A percentile compares a stretch with the other conserved stretches of the same genome.
Evolutionary conservation across 106 monocot genomes (phyloP).

Genomic region (Phalaenopsis aphrodite): DNA sequence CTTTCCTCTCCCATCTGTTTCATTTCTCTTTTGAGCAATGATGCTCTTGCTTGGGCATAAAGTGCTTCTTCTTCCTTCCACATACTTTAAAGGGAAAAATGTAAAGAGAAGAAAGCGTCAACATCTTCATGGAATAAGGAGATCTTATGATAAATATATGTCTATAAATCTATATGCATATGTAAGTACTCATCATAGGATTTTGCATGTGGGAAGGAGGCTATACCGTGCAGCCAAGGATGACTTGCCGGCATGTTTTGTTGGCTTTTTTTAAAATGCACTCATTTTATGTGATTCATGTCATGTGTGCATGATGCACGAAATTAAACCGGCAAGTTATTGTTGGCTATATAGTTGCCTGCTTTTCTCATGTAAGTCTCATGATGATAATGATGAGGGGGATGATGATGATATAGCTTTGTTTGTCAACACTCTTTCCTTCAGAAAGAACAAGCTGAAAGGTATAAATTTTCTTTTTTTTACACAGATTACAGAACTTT

Average conservation of each 20-base stretch:
- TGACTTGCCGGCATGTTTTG: conserved; percentile 37
- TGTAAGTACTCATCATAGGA: conserved; percentile 8
- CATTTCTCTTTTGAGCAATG: conserved; percentile 14
- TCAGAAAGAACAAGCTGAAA: too few species aligned
- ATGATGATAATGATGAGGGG: conserved; percentile 10
- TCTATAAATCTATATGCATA: neutral
- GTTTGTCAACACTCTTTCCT: too few species aligned
- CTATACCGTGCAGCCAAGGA: conserved; percentile 37
- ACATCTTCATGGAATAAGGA: conserved; percentile 14
- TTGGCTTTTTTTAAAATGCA: neutral
- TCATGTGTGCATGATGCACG: neutral
- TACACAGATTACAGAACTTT: too few species aligned
- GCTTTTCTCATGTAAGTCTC: conserved; percentile 38
- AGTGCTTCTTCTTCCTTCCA: neutral
- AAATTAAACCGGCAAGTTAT: conserved; percentile 27
- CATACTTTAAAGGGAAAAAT: neutral
- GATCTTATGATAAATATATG: neutral
- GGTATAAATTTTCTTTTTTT: too few species aligned
- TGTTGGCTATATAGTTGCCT: conserved; percentile 40
- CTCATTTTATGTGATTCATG: neutral
- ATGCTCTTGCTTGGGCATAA: conserved; percentile 3
- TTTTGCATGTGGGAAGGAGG: conserved; percentile 47
- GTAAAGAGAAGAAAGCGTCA: conserved; percentile 22
- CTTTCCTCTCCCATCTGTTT: neutral
- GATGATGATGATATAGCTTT: neutral